Base-by-base conservation (phyloP, 176 grass and related monocot genomes). In the Oryza coarctata region DNA sequence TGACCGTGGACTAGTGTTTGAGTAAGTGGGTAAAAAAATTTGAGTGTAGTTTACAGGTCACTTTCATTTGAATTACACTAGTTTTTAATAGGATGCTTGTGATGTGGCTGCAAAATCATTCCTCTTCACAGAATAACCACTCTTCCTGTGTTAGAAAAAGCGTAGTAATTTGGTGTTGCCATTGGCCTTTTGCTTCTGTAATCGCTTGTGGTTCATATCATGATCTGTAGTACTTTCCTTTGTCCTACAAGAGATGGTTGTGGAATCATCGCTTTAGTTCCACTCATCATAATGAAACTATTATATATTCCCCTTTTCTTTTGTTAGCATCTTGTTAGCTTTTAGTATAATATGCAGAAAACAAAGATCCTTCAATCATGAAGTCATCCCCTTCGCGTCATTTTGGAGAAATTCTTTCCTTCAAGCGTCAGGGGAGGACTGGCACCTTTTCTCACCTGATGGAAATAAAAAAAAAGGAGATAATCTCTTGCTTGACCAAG, bases 311-410 rank as follows among this genome's bases (percentile, higher is more conserved):
- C 15, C 61, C 20, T 57, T 20, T 70, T 60, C 44, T 76, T 86
- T 83, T 36, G 64, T 26, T 83, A 29, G 70, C 39, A 82, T 86
- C 83, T 83, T 34, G 61, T 68, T 58, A 66, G 72, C 70, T 72
- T 86, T 83, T 83, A 50, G 57, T 79, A 70, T 68, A 70, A 68
- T 88, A 86, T 79, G 33, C 31, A 20, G 25, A 74, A 74, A 82
- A 70, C 30, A 43, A 79, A 83, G 73, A 55, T 86, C 62, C 68
- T 91, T 90, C 78, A 70, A 85, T 85, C 86, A 88, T 85, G 31
- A 79, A 88, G 78, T 82, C 86, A 83, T 78, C 79, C 78, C 78
- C 86, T 89, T 92, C 86, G 80, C 82, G 80, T 89, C 83, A 89
- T 89, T 86, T 83, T 80, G 47, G 70, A 78, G 80, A 80, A 86